Percentiles rank a stretch among this genome's conserved stretches.
These are phyloP conservation scores for Penicillium verrucosum DNA, from an alignment of 2,329 filamentous ascomycete genomes.

Conservation along the genomic window DNA sequence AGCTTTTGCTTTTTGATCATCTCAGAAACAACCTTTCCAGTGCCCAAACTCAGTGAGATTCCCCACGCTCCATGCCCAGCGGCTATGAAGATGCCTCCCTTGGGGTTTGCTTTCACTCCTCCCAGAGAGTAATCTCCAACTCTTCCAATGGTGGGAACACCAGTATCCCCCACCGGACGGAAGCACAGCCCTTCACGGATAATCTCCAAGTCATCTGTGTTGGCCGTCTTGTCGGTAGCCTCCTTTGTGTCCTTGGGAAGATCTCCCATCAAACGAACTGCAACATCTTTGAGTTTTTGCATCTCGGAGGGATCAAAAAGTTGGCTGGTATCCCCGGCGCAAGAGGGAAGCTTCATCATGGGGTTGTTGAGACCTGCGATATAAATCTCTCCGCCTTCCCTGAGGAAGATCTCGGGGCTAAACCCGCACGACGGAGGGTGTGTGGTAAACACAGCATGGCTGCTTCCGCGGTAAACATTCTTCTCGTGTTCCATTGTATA, in stretches of 20 bases:
- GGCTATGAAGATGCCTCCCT: constrained; percentile 65
- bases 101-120: constrained; percentile 34
- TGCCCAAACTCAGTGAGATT: constrained; percentile 62
- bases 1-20: constrained; percentile 59
- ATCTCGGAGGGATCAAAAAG: constrained; percentile 45
- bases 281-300: constrained; percentile 30
- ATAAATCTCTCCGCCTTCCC: constrained; percentile 66
- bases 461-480: constrained; percentile 45
- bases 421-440: constrained; percentile 53
- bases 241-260: constrained; percentile 14
- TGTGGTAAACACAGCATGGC: constrained; percentile 68
- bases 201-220: constrained; percentile 56
- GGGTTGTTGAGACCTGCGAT: constrained; percentile 68
- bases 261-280: constrained; percentile 35
- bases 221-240: constrained; percentile 26
- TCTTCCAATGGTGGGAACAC: constrained; percentile 61
- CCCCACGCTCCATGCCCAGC: constrained; percentile 77
- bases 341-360: constrained; percentile 58
- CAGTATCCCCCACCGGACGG: constrained; percentile 64
- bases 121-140: constrained; percentile 59
- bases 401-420: constrained; percentile 68
- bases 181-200: constrained; percentile 68
- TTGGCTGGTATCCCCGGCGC: constrained; percentile 41
- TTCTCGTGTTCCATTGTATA: constrained; percentile 32
- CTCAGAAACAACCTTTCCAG: constrained; percentile 68